These are phyloP conservation scores for Lepidium aucheri DNA, from an alignment of 345 rosid species.

Conservation along the genomic window DNA sequence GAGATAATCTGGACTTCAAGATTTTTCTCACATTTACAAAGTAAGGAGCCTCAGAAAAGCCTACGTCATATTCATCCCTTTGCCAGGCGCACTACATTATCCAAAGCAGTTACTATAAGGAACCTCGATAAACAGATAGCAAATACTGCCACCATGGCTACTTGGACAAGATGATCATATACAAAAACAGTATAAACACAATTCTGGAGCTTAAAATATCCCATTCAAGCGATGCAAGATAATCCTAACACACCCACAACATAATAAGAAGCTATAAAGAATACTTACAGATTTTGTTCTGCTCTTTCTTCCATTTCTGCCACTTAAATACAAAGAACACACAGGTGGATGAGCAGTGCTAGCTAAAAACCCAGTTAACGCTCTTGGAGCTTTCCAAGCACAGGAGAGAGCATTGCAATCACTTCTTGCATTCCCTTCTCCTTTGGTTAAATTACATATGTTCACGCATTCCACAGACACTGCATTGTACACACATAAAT, in stretches of 20 bases:
- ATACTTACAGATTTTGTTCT: slow-evolving; percentile 43
- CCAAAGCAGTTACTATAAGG: slow-evolving; percentile 9
- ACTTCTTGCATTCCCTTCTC: slow-evolving; percentile 56
- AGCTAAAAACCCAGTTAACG: slow-evolving; percentile 78
- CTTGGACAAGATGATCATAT: background rate
- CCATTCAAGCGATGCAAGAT: background rate
- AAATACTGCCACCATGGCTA: background rate
- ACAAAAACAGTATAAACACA: background rate
- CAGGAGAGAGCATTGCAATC: slow-evolving; percentile 78
- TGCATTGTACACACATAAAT: slow-evolving; percentile 28
- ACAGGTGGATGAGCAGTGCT: slow-evolving; percentile 61
- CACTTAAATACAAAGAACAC: slow-evolving; percentile 33
- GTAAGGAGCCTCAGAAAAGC: slow-evolving; percentile 33
- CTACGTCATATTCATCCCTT: slow-evolving; percentile 41
- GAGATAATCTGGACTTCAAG: slow-evolving; percentile 35
- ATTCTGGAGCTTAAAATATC: background rate
- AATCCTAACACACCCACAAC: background rate
- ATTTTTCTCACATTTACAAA: slow-evolving; percentile 33
- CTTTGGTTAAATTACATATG: slow-evolving; percentile 63
- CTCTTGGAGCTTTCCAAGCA: slow-evolving; percentile 89
- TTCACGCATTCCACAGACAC: slow-evolving; percentile 84
- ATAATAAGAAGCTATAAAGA: background rate
- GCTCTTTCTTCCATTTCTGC: slow-evolving; percentile 40
- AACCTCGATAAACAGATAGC: background rate
- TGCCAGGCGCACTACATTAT: slow-evolving; percentile 28